These are phyloP conservation scores for Fragaria nilgerrensis DNA, from an alignment of 306 rosid genomes.

Conservation along the genomic window DNA sequence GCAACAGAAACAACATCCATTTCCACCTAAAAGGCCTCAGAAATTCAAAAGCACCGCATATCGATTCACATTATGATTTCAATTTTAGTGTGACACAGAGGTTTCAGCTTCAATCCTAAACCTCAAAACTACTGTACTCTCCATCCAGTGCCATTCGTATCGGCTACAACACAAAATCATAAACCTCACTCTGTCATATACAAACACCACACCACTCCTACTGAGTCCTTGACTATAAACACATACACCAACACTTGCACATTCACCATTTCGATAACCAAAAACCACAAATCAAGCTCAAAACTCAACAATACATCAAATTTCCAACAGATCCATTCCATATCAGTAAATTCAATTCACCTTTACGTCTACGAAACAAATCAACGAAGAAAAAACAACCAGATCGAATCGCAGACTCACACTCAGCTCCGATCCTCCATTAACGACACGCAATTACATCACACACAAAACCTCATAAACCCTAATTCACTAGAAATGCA, in stretches of 20 bases:
- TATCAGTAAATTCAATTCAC: slow-evolving; percentile 20
- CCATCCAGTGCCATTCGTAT: not conserved
- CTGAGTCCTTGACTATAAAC: not conserved
- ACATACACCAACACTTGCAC: not conserved
- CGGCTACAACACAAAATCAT: not conserved
- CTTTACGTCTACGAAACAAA: not conserved
- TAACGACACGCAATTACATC: slow-evolving; percentile 6
- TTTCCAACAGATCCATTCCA: slow-evolving; percentile 42
- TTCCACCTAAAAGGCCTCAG: too few relatives aligned
- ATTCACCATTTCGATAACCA: not conserved
- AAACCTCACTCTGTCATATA: not conserved
- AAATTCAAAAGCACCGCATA: not conserved
- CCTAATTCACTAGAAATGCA: slow-evolving; percentile 22
- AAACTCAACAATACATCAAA: not conserved
- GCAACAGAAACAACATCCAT: not conserved
- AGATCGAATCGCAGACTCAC: slow-evolving; percentile 38
- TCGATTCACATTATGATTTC: not conserved
- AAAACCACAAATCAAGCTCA: slow-evolving; percentile 2
- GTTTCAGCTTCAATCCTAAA: too few relatives aligned
- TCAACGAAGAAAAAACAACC: slow-evolving; percentile 5
- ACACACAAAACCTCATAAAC: slow-evolving; percentile 6
- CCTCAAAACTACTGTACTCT: not conserved
- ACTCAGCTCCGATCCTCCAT: slow-evolving; percentile 27
- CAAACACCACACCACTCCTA: not conserved
- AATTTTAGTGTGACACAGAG: not conserved